Evolutionary conservation across 2,329 filamentous ascomycete species (phyloP), one percentile per base, ranked within the genome.

Genomic region (Cryphonectria nitschkei): DNA sequence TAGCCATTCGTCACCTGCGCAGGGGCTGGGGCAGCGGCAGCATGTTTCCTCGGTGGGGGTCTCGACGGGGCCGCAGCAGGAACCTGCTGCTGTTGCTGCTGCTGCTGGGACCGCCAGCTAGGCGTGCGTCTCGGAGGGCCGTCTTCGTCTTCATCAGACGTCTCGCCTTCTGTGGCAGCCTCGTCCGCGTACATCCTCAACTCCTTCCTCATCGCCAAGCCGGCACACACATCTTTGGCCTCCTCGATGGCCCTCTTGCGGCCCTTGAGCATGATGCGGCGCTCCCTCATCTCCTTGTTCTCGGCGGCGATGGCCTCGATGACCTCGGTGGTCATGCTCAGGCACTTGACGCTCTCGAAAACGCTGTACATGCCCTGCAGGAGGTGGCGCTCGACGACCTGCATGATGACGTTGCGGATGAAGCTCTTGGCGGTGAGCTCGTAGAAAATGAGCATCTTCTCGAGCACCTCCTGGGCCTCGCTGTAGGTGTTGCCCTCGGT

Each of bases 391-490:
- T 87, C 85, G 0, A 85, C 82, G 0, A 87, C 84, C 71, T 87
- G 85, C 0, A 84, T 86, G 68, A 87, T 86, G 69, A 85, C 81
- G 72, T 87, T 87, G 68, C 85, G 81, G 39, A 84, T 86, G 71
- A 86, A 87, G 65, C 83, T 84, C 75, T 85, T 84, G 8, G 84
- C 83, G 2, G 84, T 85, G 11, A 87, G 81, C 73, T 87, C 84
- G 73, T 87, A 87, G 78, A 85, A 87, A 72, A 87, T 87, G 67
- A 87, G 79, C 85, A 86, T 87, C 80, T 87, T 87, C 76, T 87
- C 85, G 37, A 86, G 75, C 0, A 87, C 84, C 76, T 87, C 85
- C 71, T 87, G 84, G 0, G 85, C 85, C 70, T 87, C 84, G 2
- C 82, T 83, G 74, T 85, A 86, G 0, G 80, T 81, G 8, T 63